Conservation (phyloP, 2,329 filamentous ascomycete genomes). For the Fusarium chaquense region DNA sequence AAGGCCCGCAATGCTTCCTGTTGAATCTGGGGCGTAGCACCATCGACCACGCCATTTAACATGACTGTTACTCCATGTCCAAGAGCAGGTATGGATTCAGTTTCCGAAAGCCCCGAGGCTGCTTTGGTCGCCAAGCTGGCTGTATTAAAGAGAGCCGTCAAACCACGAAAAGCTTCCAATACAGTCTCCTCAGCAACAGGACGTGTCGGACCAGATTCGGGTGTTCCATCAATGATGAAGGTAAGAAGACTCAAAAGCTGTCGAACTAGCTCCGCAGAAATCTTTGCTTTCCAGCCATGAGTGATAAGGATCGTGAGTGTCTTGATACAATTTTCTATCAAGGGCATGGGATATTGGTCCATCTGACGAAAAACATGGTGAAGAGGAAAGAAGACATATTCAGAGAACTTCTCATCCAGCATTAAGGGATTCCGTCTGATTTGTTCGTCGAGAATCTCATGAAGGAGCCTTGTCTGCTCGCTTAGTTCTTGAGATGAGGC, state of each 20-base stretch:
- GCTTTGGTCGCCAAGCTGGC: slow-evolving; percentile 64
- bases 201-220: slow-evolving; percentile 62
- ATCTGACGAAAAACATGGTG: slow-evolving; percentile 86
- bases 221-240: slow-evolving; percentile 80
- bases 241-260: slow-evolving; percentile 89
- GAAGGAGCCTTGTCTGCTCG: slow-evolving; percentile 60
- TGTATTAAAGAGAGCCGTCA: slow-evolving; percentile 73
- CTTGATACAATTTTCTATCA: slow-evolving; percentile 81
- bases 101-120: slow-evolving; percentile 63
- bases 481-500: slow-evolving; percentile 59
- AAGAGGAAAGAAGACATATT: slow-evolving; percentile 95
- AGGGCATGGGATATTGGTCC: slow-evolving; percentile 75
- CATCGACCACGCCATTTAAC: slow-evolving; percentile 77
- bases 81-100: slow-evolving; percentile 77
- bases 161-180: slow-evolving; percentile 75
- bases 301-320: slow-evolving; percentile 80
- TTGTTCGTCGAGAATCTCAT: slow-evolving; percentile 60
- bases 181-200: slow-evolving; percentile 78
- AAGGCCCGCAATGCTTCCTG: slow-evolving; percentile 76
- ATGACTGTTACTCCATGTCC: slow-evolving; percentile 86
- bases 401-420: slow-evolving; percentile 85
- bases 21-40: slow-evolving; percentile 75
- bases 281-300: slow-evolving; percentile 80
- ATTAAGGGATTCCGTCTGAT: slow-evolving; percentile 58
- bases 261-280: slow-evolving; percentile 79